Percentiles rank a stretch among this genome's conserved stretches.
Evolutionary conservation across 495 filamentous ascomycete genomes (phyloP).

Genomic region (Penicillium bovifimosum): DNA sequence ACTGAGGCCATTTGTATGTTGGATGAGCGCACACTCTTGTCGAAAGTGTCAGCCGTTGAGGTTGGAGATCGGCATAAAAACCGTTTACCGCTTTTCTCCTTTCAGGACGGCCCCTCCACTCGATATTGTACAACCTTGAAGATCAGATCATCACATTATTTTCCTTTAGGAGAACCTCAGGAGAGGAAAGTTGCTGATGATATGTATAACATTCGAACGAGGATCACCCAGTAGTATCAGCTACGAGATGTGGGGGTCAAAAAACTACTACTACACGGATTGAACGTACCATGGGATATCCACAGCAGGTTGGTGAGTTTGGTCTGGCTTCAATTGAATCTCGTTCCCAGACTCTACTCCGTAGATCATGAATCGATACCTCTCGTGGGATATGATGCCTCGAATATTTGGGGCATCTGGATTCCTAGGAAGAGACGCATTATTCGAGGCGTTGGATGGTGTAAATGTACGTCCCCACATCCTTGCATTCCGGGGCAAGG

Average conservation of each 20-base stretch:
- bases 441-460: too few species aligned
- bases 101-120: not conserved
- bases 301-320: too few species aligned
- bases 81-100: constrained; percentile 3
- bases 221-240: not conserved
- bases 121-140: not conserved
- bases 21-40: not conserved
- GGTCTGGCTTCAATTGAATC: too few species aligned
- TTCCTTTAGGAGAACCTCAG: not conserved
- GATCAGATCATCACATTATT: not conserved
- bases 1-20: not conserved
- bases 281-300: too few species aligned
- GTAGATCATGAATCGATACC: too few species aligned
- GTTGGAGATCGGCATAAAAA: constrained; percentile 26
- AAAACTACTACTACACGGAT: not conserved
- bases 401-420: too few species aligned
- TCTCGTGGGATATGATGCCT: too few species aligned
- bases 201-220: not conserved
- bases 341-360: too few species aligned
- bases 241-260: not conserved
- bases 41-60: constrained; percentile 17
- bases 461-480: too few species aligned
- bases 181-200: not conserved
- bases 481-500: too few species aligned
- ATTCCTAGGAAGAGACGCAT: too few species aligned